These are phyloP conservation scores for Penicillium paneum DNA, from an alignment of 2,329 filamentous ascomycete genomes.

Conservation along the genomic window DNA sequence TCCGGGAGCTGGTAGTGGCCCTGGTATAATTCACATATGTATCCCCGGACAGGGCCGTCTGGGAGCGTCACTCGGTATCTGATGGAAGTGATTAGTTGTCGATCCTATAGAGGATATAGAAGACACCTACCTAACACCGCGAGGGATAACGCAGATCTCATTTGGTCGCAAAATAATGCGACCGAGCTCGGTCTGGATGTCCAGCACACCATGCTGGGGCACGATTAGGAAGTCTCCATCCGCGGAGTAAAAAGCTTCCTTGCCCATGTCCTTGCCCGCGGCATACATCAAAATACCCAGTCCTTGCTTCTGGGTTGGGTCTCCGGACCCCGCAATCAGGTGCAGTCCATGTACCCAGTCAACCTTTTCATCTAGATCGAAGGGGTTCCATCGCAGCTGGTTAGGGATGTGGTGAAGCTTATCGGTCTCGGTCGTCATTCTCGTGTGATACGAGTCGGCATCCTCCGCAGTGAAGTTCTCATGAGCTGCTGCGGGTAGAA, in stretches of 20 bases:
- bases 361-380: conserved; percentile 66
- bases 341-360: conserved; percentile 69
- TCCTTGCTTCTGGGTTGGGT: conserved; percentile 74
- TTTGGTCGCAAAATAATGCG: conserved; percentile 71
- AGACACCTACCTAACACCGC: conserved; percentile 57
- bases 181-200: conserved; percentile 75
- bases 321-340: conserved; percentile 73
- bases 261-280: conserved; percentile 74
- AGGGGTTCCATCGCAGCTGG: conserved; percentile 76
- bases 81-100: neutral
- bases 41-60: conserved; percentile 63
- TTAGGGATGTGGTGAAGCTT: conserved; percentile 74
- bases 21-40: conserved; percentile 71
- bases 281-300: conserved; percentile 78
- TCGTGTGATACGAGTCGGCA: conserved; percentile 46
- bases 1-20: conserved; percentile 70
- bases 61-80: conserved; percentile 66
- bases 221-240: conserved; percentile 78
- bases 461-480: conserved; percentile 48
- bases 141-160: conserved; percentile 73
- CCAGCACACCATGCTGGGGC: conserved; percentile 68
- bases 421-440: conserved; percentile 39
- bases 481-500: conserved; percentile 63
- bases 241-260: conserved; percentile 76
- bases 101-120: neutral